Evolutionary conservation across 2,329 filamentous ascomycete genomes (phyloP).

Genomic region (Penicillium brasilianum): DNA sequence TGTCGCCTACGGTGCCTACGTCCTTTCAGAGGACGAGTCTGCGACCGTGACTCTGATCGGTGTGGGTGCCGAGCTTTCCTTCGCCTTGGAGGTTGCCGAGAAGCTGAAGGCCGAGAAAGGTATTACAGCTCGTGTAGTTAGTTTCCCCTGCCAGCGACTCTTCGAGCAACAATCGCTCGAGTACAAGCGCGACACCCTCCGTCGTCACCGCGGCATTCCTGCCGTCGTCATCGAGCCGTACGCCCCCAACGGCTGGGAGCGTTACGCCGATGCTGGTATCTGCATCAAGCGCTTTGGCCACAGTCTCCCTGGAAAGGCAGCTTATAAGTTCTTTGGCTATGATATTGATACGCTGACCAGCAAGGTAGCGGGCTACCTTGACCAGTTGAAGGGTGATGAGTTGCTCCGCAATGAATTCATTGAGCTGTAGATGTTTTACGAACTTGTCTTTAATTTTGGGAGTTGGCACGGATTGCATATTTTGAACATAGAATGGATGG

Average conservation of each 20-base stretch:
- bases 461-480: constrained; percentile 1
- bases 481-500: neutral
- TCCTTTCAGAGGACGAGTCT: constrained; percentile 43
- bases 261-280: constrained; percentile 57
- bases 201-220: constrained; percentile 45
- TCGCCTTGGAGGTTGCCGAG: constrained; percentile 52
- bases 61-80: constrained; percentile 57
- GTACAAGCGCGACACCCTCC: constrained; percentile 53
- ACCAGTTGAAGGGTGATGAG: constrained; percentile 20
- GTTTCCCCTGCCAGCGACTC: constrained; percentile 57
- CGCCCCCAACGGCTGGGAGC: constrained; percentile 57
- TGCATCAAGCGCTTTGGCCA: constrained; percentile 54
- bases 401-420: constrained; percentile 25
- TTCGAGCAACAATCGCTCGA: constrained; percentile 55
- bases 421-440: constrained; percentile 19
- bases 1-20: constrained; percentile 50
- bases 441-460: neutral
- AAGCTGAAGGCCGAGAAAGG: constrained; percentile 45
- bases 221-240: constrained; percentile 58
- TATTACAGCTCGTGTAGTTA: constrained; percentile 54
- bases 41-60: constrained; percentile 56
- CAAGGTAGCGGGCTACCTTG: constrained; percentile 24
- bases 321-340: constrained; percentile 27
- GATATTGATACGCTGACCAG: constrained; percentile 21
- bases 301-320: constrained; percentile 27